Conservation (phyloP, 176 grass and related monocot genomes). For the Guadua angustifolia region DNA sequence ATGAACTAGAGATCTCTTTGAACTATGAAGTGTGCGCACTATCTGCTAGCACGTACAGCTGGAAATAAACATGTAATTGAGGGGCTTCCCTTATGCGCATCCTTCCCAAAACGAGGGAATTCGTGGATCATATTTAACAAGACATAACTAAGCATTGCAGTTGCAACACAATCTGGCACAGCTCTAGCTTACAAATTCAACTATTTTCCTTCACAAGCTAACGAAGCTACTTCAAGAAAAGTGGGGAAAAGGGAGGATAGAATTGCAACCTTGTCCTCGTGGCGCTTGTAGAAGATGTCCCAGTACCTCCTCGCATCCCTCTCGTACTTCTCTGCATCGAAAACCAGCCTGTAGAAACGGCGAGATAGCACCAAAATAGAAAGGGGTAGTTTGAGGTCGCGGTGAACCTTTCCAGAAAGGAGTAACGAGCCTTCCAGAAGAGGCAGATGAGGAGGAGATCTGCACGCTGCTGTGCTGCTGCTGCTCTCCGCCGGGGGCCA, state of each 20-base stretch:
- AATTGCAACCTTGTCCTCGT: slow-evolving; percentile 73
- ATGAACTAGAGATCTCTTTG: neutral
- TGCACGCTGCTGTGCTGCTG: slow-evolving; percentile 32
- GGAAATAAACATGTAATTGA: neutral
- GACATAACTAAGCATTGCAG: neutral
- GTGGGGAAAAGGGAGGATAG: too few species aligned
- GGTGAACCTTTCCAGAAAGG: slow-evolving; percentile 86
- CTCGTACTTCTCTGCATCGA: slow-evolving; percentile 85
- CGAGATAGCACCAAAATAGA: neutral
- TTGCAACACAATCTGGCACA: neutral
- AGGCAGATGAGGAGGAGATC: slow-evolving; percentile 54
- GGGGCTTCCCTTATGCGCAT: neutral
- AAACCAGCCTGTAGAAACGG: neutral
- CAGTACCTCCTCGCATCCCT: slow-evolving; percentile 89
- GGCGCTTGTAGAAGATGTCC: slow-evolving; percentile 96
- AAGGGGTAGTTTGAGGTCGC: neutral
- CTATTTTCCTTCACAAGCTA: neutral
- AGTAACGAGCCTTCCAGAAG: slow-evolving; percentile 80
- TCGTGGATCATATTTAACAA: neutral
- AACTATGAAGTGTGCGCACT: neutral
- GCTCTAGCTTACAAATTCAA: slow-evolving; percentile 1
- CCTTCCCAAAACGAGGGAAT: neutral
- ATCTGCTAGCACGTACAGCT: neutral
- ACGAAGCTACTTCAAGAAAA: neutral
- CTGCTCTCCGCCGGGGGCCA: slow-evolving; percentile 51